phyloP scores from a whole-genome alignment of 805 yeast genomes.

The Cyberlindnera sargentensis region DNA sequence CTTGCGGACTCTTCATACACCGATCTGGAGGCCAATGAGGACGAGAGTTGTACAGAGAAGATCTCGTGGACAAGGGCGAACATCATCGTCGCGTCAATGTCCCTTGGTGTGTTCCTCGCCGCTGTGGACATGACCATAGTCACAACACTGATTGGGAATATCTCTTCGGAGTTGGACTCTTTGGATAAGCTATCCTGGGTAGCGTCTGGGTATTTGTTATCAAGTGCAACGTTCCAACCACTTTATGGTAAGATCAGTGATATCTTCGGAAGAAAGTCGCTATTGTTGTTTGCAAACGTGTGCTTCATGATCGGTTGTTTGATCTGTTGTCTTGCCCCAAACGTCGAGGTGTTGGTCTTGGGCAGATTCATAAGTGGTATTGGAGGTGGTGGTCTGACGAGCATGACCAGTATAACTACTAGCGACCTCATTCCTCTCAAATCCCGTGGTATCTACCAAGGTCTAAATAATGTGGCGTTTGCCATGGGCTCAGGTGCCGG shows the following conservation, averaged over 20 bases:
- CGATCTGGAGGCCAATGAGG: conserved; percentile 3
- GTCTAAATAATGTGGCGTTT: conserved; percentile 67
- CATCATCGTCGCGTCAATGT: conserved; percentile 36
- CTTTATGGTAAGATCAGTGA: conserved; percentile 65
- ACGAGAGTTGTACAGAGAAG: conserved; percentile 3
- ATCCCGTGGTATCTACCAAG: conserved; percentile 77
- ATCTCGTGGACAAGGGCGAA: conserved; percentile 15
- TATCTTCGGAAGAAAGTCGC: conserved; percentile 58
- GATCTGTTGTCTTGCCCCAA: conserved; percentile 45
- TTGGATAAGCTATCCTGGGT: conserved; percentile 64
- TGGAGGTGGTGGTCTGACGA: conserved; percentile 85
- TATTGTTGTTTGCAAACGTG: conserved; percentile 42
- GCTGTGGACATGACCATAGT: conserved; percentile 66
- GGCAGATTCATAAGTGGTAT: conserved; percentile 72
- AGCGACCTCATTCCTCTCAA: conserved; percentile 74
- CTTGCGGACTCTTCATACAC: conserved; percentile 14
- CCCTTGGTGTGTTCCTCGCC: conserved; percentile 46
- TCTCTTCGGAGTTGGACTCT: conserved; percentile 63
- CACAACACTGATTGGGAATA: conserved; percentile 54
- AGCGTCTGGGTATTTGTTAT: conserved; percentile 60
- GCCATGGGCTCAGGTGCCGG: conserved; percentile 75
- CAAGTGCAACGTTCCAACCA: conserved; percentile 71
- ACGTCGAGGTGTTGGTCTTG: conserved; percentile 40
- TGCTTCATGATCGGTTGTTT: conserved; percentile 53
- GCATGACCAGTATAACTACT: conserved; percentile 66